Percentiles rank a stretch among this genome's conserved stretches.
phyloP scores from a whole-genome alignment of 345 rosid species.

The Acer saccharum region DNA sequence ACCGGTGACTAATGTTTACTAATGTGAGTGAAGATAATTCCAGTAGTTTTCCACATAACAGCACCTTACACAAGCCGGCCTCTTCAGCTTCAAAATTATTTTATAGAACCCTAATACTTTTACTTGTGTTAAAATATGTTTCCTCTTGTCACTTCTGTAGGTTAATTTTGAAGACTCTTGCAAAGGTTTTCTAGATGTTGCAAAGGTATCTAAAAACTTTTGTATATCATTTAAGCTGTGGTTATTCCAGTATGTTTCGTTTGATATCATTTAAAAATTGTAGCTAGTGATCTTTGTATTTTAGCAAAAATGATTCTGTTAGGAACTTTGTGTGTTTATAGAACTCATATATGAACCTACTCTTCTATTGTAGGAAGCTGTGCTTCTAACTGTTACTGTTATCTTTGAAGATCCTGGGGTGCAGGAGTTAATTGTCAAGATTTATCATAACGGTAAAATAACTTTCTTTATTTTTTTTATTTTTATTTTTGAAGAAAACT shows the following conservation, averaged over 20 bases:
- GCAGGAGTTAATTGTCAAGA: slow-evolving; percentile 86
- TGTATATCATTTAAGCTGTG: neutral
- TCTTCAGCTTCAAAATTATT: neutral
- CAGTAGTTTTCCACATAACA: neutral
- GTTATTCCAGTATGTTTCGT: neutral
- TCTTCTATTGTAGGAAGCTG: slow-evolving; percentile 75
- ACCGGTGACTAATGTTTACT: neutral
- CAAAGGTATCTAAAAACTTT: slow-evolving; percentile 60
- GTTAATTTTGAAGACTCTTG: slow-evolving; percentile 98
- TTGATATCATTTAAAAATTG: neutral
- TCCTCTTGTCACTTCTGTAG: slow-evolving; percentile 37
- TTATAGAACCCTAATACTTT: neutral
- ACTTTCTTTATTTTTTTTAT: neutral
- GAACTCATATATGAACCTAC: slow-evolving; percentile 4
- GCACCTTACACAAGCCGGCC: neutral
- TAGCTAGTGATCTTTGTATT: neutral
- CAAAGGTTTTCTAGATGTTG: slow-evolving; percentile 97
- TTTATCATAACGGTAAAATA: slow-evolving; percentile 81
- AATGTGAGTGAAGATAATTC: neutral
- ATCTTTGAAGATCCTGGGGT: slow-evolving; percentile 99
- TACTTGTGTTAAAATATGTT: slow-evolving; percentile 12
- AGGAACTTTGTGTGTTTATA: slow-evolving; percentile 13
- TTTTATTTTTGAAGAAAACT: too few species aligned
- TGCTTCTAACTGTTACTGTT: slow-evolving; percentile 82
- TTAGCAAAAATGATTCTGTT: slow-evolving; percentile 1